These are phyloP conservation scores for Medicago arabica DNA, from an alignment of 306 rosid genomes.

Conservation along the genomic window DNA sequence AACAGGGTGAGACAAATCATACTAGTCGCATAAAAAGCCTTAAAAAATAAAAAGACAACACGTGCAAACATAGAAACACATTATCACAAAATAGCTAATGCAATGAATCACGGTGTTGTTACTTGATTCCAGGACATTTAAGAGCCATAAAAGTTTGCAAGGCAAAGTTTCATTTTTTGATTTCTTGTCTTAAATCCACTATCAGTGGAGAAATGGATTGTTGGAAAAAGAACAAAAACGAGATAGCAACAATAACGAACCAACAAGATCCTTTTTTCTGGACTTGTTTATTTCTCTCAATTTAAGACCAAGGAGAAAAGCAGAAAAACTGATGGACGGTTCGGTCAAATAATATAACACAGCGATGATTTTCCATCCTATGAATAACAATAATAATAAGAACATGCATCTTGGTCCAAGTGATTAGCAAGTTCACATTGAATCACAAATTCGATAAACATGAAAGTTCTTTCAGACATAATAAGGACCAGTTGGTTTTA, in stretches of 20 bases:
- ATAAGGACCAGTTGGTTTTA: conserved; percentile 10
- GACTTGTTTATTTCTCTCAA: background rate
- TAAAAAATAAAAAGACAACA: background rate
- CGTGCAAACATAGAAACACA: conserved; percentile 17
- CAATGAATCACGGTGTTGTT: conserved; percentile 19
- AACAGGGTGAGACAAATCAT: conserved; percentile 45
- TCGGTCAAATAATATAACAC: background rate
- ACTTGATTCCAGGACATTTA: conserved; percentile 33
- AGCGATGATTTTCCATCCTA: conserved; percentile 15
- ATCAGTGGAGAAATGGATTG: conserved; percentile 14
- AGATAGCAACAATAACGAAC: conserved; percentile 7
- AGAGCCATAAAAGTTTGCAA: conserved; percentile 24
- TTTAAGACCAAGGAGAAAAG: conserved; percentile 12
- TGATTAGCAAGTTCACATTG: conserved; percentile 11
- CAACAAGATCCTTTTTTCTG: background rate
- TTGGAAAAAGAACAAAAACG: conserved; percentile 12
- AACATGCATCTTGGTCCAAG: conserved; percentile 28
- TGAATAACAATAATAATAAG: background rate
- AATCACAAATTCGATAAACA: background rate
- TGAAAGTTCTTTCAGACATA: conserved; percentile 20
- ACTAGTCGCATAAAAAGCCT: conserved; percentile 11
- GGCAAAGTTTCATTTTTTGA: background rate
- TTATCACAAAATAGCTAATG: conserved; percentile 16
- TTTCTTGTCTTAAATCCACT: conserved; percentile 8
- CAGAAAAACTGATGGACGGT: background rate